These are phyloP conservation scores for Globisporangium barbulae DNA, from an alignment of 352 stramenopile species.

Conservation along the genomic window DNA sequence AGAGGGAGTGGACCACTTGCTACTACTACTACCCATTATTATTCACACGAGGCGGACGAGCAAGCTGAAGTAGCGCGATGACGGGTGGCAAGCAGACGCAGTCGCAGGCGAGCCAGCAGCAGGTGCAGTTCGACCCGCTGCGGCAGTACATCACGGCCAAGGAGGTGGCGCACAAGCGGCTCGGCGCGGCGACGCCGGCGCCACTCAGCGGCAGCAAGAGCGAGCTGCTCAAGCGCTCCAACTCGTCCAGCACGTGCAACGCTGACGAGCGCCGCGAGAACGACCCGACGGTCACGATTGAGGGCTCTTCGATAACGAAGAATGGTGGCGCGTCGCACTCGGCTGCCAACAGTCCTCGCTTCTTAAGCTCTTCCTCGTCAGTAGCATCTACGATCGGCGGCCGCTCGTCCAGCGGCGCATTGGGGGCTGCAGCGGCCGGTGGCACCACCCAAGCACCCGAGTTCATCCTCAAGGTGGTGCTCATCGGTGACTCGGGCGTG, in stretches of 20 bases:
- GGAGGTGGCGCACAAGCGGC: slow-evolving; percentile 57
- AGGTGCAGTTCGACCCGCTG: slow-evolving; percentile 31
- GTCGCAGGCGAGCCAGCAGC: background rate
- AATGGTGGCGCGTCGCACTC: slow-evolving; percentile 24
- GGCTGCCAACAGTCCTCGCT: slow-evolving; percentile 48
- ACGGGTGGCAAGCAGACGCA: background rate
- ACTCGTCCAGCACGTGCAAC: slow-evolving; percentile 14
- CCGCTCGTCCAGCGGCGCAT: background rate
- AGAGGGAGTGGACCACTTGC: background rate
- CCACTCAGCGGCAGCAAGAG: background rate
- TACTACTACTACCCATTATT: background rate
- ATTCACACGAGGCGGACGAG: background rate
- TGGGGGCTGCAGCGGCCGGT: slow-evolving; percentile 7
- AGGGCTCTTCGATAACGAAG: slow-evolving; percentile 9
- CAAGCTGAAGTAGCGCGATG: background rate
- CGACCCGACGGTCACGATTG: slow-evolving; percentile 28
- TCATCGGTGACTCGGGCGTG: slow-evolving; percentile 86
- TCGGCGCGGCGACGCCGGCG: slow-evolving; percentile 8
- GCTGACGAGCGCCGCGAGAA: slow-evolving; percentile 36
- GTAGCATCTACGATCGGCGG: background rate
- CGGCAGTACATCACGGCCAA: slow-evolving; percentile 62
- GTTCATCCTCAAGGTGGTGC: slow-evolving; percentile 84
- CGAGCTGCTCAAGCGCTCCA: slow-evolving; percentile 15
- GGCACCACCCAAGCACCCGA: slow-evolving; percentile 28
- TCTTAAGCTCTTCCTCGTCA: slow-evolving; percentile 26